Evolutionary conservation across 2,329 filamentous ascomycete species (phyloP).

Genomic region (Teratosphaeria viscida): DNA sequence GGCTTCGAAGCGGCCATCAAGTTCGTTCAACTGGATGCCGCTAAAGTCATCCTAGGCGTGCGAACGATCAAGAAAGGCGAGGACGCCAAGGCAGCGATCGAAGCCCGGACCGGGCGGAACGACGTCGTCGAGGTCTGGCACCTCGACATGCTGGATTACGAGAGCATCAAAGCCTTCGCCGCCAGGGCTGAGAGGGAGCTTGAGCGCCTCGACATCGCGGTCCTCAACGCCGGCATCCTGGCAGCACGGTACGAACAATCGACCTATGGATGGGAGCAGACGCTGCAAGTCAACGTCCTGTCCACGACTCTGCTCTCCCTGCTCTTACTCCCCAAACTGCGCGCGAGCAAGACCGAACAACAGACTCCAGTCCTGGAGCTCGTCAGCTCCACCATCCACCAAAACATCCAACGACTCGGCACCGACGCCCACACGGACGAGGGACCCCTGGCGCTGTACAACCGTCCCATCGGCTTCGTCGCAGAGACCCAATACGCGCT

Average conservation of each 20-base stretch:
- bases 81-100: constrained; percentile 22
- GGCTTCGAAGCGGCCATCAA: constrained; percentile 29
- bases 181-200: constrained; percentile 16
- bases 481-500: constrained; percentile 5
- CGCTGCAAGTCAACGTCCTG: constrained; percentile 48
- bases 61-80: constrained; percentile 28
- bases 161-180: constrained; percentile 14
- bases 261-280: constrained; percentile 31
- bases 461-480: neutral
- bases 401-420: neutral
- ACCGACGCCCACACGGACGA: neutral
- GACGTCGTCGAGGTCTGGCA: constrained; percentile 24
- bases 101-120: constrained; percentile 16
- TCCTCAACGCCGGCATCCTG: constrained; percentile 31
- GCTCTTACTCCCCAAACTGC: constrained; percentile 32
- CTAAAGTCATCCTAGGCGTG: constrained; percentile 29
- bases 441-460: neutral
- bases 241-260: constrained; percentile 16
- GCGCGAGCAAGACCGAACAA: neutral
- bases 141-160: constrained; percentile 17
- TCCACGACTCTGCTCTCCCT: constrained; percentile 46
- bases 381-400: constrained; percentile 6
- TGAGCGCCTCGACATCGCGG: constrained; percentile 25
- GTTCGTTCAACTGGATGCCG: constrained; percentile 27
- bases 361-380: constrained; percentile 12